Conservation (phyloP, 1,284 basidiomycete species). For the Cryptococcus floricola region DNA sequence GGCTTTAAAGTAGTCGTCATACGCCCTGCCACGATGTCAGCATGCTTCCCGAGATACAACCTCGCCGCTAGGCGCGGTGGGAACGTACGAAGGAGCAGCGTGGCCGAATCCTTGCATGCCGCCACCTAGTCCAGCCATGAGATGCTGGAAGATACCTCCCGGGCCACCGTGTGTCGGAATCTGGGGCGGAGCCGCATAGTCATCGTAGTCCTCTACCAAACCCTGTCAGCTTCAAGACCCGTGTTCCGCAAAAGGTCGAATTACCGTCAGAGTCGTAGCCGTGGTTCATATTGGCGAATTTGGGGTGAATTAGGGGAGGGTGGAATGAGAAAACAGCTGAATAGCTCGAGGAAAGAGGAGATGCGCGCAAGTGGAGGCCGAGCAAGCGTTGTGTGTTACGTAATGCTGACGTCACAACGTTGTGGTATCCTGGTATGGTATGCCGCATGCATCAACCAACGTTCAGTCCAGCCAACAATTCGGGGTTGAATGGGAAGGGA, state of each 20-base stretch:
- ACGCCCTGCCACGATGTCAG: slow-evolving; percentile 30
- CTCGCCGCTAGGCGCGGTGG: too few relatives aligned
- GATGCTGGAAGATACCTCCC: slow-evolving; percentile 25
- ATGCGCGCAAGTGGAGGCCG: neutral
- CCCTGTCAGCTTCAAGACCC: neutral
- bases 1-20: slow-evolving; percentile 50
- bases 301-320: neutral
- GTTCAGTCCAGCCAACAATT: too few relatives aligned
- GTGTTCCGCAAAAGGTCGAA: neutral
- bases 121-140: slow-evolving; percentile 25
- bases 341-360: neutral
- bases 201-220: slow-evolving; percentile 13
- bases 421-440: too few relatives aligned
- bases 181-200: slow-evolving; percentile 13
- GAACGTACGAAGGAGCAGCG: slow-evolving; percentile 27
- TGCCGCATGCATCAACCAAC: too few relatives aligned
- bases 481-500: too few relatives aligned
- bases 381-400: neutral
- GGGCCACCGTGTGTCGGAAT: slow-evolving; percentile 16
- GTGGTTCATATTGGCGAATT: slow-evolving; percentile 40
- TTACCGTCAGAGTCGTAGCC: slow-evolving; percentile 44
- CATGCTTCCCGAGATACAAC: neutral
- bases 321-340: neutral
- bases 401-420: slow-evolving; percentile 3
- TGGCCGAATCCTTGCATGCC: slow-evolving; percentile 21